phyloP scores from a whole-genome alignment of 2,329 filamentous ascomycete genomes.

The Dactylellina drechsleri region DNA sequence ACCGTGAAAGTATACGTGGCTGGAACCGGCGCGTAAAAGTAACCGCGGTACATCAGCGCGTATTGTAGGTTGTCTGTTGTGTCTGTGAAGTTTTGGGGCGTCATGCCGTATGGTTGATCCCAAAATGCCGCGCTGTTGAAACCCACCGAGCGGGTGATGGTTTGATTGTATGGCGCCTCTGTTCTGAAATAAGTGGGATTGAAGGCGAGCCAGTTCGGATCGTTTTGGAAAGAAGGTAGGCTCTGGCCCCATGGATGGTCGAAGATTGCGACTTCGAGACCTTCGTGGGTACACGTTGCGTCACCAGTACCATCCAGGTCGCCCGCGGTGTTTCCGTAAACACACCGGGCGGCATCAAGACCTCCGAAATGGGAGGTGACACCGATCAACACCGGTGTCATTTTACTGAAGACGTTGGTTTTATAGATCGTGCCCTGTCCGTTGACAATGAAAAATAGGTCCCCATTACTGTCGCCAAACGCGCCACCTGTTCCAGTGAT shows the following conservation, averaged over 20 bases:
- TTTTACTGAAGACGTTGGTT: background rate
- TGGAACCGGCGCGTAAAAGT: background rate
- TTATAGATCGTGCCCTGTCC: background rate
- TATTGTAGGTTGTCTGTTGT: background rate
- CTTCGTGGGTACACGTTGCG: background rate
- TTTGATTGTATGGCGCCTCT: background rate
- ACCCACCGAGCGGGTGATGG: background rate
- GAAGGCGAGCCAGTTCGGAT: background rate
- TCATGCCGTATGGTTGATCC: background rate
- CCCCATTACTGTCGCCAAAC: background rate
- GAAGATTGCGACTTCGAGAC: slow-evolving; percentile 1
- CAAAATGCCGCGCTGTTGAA: background rate
- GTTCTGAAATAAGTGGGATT: background rate
- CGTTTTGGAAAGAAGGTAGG: background rate
- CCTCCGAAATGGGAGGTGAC: background rate
- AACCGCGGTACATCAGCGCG: background rate
- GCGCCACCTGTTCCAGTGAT: background rate
- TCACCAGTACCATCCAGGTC: background rate
- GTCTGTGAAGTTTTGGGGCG: background rate
- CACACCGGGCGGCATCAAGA: background rate
- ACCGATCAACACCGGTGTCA: background rate
- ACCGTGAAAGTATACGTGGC: background rate
- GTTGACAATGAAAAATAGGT: background rate
- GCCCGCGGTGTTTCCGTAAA: background rate
- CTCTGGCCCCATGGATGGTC: background rate